Evolutionary conservation across 2,329 filamentous ascomycete species (phyloP).

Genomic region (Dothideomycetidae sp.): DNA sequence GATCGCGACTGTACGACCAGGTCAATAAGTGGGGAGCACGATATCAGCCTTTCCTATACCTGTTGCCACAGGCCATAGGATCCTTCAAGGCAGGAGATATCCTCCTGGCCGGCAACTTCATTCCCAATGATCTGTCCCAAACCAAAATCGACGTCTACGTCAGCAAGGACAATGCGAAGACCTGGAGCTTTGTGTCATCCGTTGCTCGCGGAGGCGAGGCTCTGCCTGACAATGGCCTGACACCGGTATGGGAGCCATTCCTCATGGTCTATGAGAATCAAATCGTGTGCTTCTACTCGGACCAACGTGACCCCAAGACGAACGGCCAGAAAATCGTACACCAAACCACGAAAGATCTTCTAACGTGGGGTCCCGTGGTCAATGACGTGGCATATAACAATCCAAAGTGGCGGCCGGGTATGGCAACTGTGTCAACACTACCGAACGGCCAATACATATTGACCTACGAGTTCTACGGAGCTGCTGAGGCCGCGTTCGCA

Average conservation of each 20-base stretch:
- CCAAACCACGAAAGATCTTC: slow-evolving; percentile 45
- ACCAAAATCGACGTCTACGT: slow-evolving; percentile 60
- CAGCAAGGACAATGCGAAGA: slow-evolving; percentile 43
- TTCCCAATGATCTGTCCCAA: slow-evolving; percentile 42
- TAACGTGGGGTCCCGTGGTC: slow-evolving; percentile 44
- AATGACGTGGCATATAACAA: slow-evolving; percentile 49
- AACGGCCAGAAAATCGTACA: slow-evolving; percentile 58
- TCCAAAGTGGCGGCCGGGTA: slow-evolving; percentile 52
- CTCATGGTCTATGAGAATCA: slow-evolving; percentile 44
- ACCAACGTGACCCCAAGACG: slow-evolving; percentile 47
- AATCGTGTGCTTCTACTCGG: slow-evolving; percentile 55
- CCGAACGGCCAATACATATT: slow-evolving; percentile 48
- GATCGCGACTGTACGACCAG: slow-evolving; percentile 48
- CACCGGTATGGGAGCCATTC: slow-evolving; percentile 62
- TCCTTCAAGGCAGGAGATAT: slow-evolving; percentile 48
- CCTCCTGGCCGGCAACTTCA: slow-evolving; percentile 46
- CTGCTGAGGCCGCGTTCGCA: slow-evolving; percentile 31
- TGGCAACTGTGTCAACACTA: slow-evolving; percentile 46
- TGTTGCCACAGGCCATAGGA: slow-evolving; percentile 44
- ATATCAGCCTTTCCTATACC: slow-evolving; percentile 56
- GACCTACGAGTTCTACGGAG: slow-evolving; percentile 48
- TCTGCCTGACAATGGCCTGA: slow-evolving; percentile 47
- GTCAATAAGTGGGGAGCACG: slow-evolving; percentile 51
- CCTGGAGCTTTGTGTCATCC: slow-evolving; percentile 53
- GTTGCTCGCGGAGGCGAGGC: slow-evolving; percentile 52